A percentile compares a stretch with the other conserved stretches of the same genome.
These are phyloP conservation scores for Leptomonas pyrrhocoris DNA, from an alignment of 208 protist species.

Conservation along the genomic window DNA sequence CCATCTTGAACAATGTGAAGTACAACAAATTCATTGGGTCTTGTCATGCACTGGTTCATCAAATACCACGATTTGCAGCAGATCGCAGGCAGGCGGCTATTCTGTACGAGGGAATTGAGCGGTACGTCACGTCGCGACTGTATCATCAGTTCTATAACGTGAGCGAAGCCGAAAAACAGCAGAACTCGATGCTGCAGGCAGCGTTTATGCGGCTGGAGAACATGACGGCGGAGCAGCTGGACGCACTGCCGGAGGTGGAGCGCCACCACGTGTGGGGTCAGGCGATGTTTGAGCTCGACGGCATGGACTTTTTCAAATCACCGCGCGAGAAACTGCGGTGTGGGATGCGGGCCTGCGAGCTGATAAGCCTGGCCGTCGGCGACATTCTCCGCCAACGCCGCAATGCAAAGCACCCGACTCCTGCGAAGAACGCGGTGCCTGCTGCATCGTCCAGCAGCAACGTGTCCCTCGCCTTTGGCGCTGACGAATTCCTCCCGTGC, in stretches of 20 bases:
- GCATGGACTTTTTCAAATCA: slow-evolving; percentile 87
- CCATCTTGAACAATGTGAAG: slow-evolving; percentile 24
- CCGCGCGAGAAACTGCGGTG: slow-evolving; percentile 81
- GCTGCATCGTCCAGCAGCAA: background rate
- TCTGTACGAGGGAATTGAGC: slow-evolving; percentile 73
- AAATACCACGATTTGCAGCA: slow-evolving; percentile 26
- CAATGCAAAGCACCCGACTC: slow-evolving; percentile 2
- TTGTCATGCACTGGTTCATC: slow-evolving; percentile 28
- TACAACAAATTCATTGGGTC: slow-evolving; percentile 31
- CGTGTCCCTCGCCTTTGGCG: slow-evolving; percentile 53
- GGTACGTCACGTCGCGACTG: slow-evolving; percentile 76
- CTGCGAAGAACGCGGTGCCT: background rate
- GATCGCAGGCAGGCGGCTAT: slow-evolving; percentile 30
- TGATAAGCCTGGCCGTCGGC: slow-evolving; percentile 54
- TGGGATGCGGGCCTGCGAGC: slow-evolving; percentile 61
- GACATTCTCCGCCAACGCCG: slow-evolving; percentile 45
- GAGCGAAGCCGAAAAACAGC: slow-evolving; percentile 37
- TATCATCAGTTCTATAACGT: slow-evolving; percentile 67
- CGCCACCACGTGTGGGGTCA: slow-evolving; percentile 73
- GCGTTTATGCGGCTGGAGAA: slow-evolving; percentile 46
- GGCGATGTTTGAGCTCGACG: slow-evolving; percentile 84
- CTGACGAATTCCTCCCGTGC: slow-evolving; percentile 82
- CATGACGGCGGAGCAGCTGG: slow-evolving; percentile 51
- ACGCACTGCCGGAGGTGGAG: slow-evolving; percentile 71
- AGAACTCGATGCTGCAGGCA: slow-evolving; percentile 42